phyloP scores from a whole-genome alignment of 2,329 filamentous ascomycete genomes.

The Fusarium buharicum region DNA sequence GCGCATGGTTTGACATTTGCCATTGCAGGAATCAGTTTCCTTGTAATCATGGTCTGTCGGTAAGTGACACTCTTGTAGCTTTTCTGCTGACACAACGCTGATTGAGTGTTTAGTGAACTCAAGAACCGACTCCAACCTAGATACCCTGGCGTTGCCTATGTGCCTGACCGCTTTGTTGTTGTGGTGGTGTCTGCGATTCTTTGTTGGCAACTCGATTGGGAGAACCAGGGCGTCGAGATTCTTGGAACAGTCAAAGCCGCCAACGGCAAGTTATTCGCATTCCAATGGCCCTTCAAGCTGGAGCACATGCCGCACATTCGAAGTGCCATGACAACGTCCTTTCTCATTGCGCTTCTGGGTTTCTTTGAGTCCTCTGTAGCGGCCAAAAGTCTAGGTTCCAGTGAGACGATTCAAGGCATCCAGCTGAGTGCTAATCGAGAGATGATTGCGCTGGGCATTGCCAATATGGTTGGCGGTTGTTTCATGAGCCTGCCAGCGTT shows the following conservation, averaged over 20 bases:
- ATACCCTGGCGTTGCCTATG: slow-evolving; percentile 82
- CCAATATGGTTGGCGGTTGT: slow-evolving; percentile 89
- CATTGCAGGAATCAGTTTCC: slow-evolving; percentile 82
- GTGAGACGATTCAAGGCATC: slow-evolving; percentile 78
- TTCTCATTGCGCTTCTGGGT: slow-evolving; percentile 93
- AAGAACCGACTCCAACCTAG: slow-evolving; percentile 84
- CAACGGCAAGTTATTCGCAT: slow-evolving; percentile 77
- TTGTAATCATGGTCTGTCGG: slow-evolving; percentile 90
- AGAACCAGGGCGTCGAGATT: slow-evolving; percentile 81
- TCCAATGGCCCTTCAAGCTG: slow-evolving; percentile 85
- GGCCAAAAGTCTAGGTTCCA: slow-evolving; percentile 84
- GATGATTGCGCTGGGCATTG: slow-evolving; percentile 87
- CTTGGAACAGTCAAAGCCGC: slow-evolving; percentile 83
- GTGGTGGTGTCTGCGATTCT: slow-evolving; percentile 86
- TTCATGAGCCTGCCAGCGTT: slow-evolving; percentile 95
- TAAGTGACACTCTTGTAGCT: slow-evolving; percentile 53
- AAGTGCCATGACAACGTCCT: slow-evolving; percentile 88
- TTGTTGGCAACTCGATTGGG: slow-evolving; percentile 81
- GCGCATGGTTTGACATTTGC: slow-evolving; percentile 79
- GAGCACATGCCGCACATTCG: slow-evolving; percentile 83
- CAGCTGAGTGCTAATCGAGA: slow-evolving; percentile 91
- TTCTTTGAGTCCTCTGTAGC: slow-evolving; percentile 98
- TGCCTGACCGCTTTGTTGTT: slow-evolving; percentile 91
- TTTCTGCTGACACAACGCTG: neutral
- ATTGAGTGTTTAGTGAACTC: slow-evolving; percentile 67